Percentiles rank a stretch among this genome's conserved stretches.
Evolutionary conservation across 768 basidiomycete genomes (phyloP).

Genomic region (Zangia roseola): DNA sequence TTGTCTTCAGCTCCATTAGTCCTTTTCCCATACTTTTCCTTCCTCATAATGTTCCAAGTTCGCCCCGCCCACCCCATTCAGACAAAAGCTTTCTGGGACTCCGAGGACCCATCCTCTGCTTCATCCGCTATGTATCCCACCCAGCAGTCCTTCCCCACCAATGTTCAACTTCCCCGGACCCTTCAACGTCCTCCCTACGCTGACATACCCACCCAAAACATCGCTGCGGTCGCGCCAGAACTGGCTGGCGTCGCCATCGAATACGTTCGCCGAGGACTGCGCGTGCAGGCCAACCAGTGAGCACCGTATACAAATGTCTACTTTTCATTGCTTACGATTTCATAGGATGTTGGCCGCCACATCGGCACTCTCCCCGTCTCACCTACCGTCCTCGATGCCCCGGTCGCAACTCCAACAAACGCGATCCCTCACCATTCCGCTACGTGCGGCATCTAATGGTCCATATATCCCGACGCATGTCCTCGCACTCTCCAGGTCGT

Average conservation of each 20-base stretch:
- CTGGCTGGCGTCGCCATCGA: constrained; percentile 55
- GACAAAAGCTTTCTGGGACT: constrained; percentile 37
- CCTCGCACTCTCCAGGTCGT: constrained; percentile 42
- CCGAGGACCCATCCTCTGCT: constrained; percentile 26
- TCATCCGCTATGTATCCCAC: constrained; percentile 28
- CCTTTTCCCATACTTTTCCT: constrained; percentile 9
- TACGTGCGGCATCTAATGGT: constrained; percentile 26
- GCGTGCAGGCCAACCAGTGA: constrained; percentile 44
- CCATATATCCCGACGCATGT: constrained; percentile 49
- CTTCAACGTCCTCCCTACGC: constrained; percentile 61
- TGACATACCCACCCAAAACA: constrained; percentile 54
- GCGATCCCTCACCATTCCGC: constrained; percentile 29
- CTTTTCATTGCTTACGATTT: constrained; percentile 34
- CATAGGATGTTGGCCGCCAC: constrained; percentile 39
- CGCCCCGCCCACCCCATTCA: constrained; percentile 36
- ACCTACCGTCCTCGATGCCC: constrained; percentile 33
- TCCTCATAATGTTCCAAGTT: constrained; percentile 34
- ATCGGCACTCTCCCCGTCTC: constrained; percentile 49
- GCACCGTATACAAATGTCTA: constrained; percentile 18
- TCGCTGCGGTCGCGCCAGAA: constrained; percentile 53
- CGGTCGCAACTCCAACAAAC: constrained; percentile 33
- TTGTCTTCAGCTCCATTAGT: constrained; percentile 19
- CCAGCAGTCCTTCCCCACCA: constrained; percentile 29
- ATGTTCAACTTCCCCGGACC: constrained; percentile 69
- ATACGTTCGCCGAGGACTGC: constrained; percentile 57